Evolutionary conservation across 441 rosid species (phyloP), one percentile per base, ranked within the genome.

Genomic region (Erodium moschatum): DNA sequence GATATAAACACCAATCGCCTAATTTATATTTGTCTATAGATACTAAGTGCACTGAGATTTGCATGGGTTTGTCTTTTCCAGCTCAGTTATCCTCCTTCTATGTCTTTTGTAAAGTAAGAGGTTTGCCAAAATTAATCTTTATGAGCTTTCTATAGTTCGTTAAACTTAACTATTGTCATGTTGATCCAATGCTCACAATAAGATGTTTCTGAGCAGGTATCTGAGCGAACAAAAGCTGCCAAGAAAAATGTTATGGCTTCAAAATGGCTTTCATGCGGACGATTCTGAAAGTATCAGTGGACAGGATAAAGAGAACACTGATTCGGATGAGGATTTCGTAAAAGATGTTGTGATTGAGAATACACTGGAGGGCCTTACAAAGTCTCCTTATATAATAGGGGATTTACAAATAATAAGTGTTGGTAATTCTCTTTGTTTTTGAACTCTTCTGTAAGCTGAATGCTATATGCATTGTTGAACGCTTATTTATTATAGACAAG

Each of bases 211-310:
- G 65, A 76, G 16, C 84, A 91, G 99, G 85, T 94, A 89, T 82
- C 79, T 94, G 68, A 88, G 92, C 70, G 96, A 88, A 79, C 96
- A 85, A 71, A 91, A 82, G 81, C 97, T 94, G 81, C 97, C 99
- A 18, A 82, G 77, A 77, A 85, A 85, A 84, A 94, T 94, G 99
- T 77, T 81, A 71, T 82, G 74, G 67, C 85, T 86, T 70, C 99
- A 82, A 78, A 84, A 78, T 70, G 85, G 79, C 69, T 78, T 79
- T 67, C 76, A 75, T 66, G 82, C 74, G 72, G 84, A 76, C 69
- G 81, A 72, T 73, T 79, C 82, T 73, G 88, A 76, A 73, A 81
- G 76, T 73, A 76, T 75, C n/a, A 82, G 86, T 75, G 87, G 81
- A 66, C 89, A 83, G 70, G 86, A 85, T 81, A 94, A 86, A 77